Base-by-base conservation (phyloP, 176 grass and related monocot genomes). In the Alopecurus myosuroides region DNA sequence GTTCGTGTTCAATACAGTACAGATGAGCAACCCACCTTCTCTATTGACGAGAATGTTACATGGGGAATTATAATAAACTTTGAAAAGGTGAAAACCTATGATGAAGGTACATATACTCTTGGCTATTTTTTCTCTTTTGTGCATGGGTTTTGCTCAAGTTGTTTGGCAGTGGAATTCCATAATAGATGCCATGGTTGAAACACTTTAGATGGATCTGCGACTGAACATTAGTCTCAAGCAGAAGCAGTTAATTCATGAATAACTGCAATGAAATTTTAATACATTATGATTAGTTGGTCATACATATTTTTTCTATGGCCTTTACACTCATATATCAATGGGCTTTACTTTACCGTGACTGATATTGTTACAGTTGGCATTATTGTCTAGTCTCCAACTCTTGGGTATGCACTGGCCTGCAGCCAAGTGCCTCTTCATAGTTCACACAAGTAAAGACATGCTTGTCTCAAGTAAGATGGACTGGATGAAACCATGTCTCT, bases 31-130 rank as follows among this genome's bases (percentile, higher is more conserved):
- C 18, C 77, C 22, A 61, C 80, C 69, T 85, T 90, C 88, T 88
- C 86, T 4, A 60, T 68, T 41, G 89, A 92, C 12, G 91, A 95
- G 79, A 88, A 76, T 11, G 11, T 83, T 41, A 87, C 89, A 7
- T 98, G 93, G 96, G 96, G 91, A 77, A 76, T 94, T 66, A 92
- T 90, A 76, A 91, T 98, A 80, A 95, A 95, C 82, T 98, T 98
- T 55, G 91, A 92, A 65, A 93, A 89, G 76, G 77, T 95, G 70
- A 98, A 98, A 92, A 72, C 33, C 51, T 35, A 83, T 66, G 69
- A 52, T 89, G 89, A 98, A 95, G 96, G 96, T 94, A 92, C 37
- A 48, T 3, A 79, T 13, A 53, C 30, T 51, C 33, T 72, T 50
- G 20, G 57, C 5, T 44, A 22, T 14, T 20, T 74, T 52, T 42